Conservation (phyloP, 1,284 basidiomycete species). For the Moesziomyces globuligerus region DNA sequence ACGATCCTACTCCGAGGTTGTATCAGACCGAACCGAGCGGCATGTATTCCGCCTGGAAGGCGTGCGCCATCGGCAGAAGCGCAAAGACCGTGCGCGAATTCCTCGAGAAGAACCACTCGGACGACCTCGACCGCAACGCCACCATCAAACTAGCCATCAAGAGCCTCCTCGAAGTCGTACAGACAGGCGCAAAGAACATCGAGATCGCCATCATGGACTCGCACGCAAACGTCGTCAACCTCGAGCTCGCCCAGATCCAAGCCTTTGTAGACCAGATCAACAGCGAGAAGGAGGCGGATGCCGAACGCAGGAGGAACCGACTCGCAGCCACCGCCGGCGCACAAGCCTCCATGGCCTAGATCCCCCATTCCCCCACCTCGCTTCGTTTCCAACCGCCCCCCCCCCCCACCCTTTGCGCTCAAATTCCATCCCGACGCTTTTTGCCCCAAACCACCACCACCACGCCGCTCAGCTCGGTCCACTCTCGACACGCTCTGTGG, state of each 20-base stretch:
- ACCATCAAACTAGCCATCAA: conserved; percentile 95
- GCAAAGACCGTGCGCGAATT: conserved; percentile 99
- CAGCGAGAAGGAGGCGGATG: conserved; percentile 64
- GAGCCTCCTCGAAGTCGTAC: conserved; percentile 95
- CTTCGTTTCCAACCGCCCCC: too few relatives aligned
- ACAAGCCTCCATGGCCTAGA: conserved; percentile 55
- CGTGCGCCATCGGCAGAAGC: conserved; percentile 95
- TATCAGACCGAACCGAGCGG: conserved; percentile 98
- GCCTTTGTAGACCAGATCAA: conserved; percentile 64
- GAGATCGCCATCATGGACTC: conserved; percentile 65
- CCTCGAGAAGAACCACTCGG: conserved; percentile 96
- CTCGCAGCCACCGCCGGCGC: conserved; percentile 65
- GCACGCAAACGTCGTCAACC: conserved; percentile 56
- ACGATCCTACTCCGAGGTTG: conserved; percentile 85
- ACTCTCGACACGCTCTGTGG: too few relatives aligned
- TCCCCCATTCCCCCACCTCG: too few relatives aligned
- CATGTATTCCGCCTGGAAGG: conserved; percentile 98
- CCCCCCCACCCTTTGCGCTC: too few relatives aligned
- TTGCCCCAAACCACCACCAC: too few relatives aligned
- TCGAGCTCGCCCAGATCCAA: conserved; percentile 63
- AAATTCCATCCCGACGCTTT: too few relatives aligned
- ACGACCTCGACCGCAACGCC: conserved; percentile 86
- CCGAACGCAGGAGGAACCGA: conserved; percentile 63
- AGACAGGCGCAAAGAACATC: conserved; percentile 92
- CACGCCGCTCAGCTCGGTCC: too few relatives aligned